Base-by-base conservation (phyloP, 106 monocot species). In the Phalaenopsis equestris region DNA sequence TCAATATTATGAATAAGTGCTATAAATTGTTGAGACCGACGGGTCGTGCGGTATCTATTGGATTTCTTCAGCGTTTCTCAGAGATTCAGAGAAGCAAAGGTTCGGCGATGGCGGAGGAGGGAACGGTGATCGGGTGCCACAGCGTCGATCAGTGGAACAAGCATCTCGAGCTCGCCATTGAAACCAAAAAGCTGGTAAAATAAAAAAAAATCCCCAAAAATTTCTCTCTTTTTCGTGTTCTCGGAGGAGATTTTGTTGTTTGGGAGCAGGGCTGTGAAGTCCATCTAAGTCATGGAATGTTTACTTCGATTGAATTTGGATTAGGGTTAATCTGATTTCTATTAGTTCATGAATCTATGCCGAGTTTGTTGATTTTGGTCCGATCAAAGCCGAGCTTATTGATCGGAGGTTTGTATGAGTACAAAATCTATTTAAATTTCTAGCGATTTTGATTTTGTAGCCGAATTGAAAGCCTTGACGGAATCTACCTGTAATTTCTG, bases 91-190 rank as follows among this genome's bases (percentile, higher is more conserved):
- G 76, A 76, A 75, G 45, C 42, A 8, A 45, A 43, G 2, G 8
- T 36, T 76, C 49, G 45, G 30, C 46, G 3, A 77, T 84, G 84
- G 84, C 84, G 73, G 79, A 57, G 46, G 73, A 83, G 42, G 79
- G 75, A 46, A 12, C 42, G 5, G 84, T 84, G 84, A 79, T 79
- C 73, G 79, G 57, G 4, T 84, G 84, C 84, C 84, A 84, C 84
- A 79, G 42, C 57, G 38, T 79, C 17, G 79, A 74, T 1, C 58
- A 79, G 24, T 84, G 84, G 84, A 45, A 75, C 17, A 55, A 74
- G 37, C 84, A 84, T 14, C 79, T 84, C 16, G 41, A 84, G 42
- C 24, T 24, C 18, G 84, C 84, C 73, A 64, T 61, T n/a, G 61
- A 57, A 19, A 79, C 84, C 9, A 75, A 75, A 56, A 79, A 57